Percentiles rank a stretch among this genome's conserved stretches.
These are phyloP conservation scores for Diddensiella caesifluorescens DNA, from an alignment of 805 yeast genomes.

Conservation along the genomic window DNA sequence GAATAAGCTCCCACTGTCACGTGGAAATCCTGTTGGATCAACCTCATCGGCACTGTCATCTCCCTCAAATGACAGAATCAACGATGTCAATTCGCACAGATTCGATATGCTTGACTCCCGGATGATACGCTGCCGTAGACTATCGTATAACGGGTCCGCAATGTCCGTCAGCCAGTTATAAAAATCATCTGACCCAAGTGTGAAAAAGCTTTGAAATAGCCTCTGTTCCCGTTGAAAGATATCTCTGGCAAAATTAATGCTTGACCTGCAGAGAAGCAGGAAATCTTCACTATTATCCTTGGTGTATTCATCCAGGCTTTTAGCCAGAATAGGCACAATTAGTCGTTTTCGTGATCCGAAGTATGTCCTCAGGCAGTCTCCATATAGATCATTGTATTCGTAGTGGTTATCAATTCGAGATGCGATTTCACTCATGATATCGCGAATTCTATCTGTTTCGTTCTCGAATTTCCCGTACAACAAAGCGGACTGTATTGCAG, in stretches of 20 bases:
- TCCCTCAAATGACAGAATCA: slow-evolving; percentile 48
- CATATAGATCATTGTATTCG: slow-evolving; percentile 61
- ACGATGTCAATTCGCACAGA: slow-evolving; percentile 69
- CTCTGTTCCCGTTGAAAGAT: slow-evolving; percentile 56
- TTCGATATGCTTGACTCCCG: slow-evolving; percentile 63
- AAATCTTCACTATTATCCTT: slow-evolving; percentile 35
- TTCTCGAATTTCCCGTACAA: slow-evolving; percentile 58
- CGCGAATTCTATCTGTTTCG: slow-evolving; percentile 37
- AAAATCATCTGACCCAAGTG: slow-evolving; percentile 33
- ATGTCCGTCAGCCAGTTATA: slow-evolving; percentile 57
- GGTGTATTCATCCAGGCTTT: slow-evolving; percentile 33
- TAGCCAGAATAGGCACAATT: slow-evolving; percentile 39
- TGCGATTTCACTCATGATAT: slow-evolving; percentile 36
- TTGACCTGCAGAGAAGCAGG: slow-evolving; percentile 57
- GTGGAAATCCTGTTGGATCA: too few relatives aligned
- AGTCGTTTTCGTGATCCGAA: slow-evolving; percentile 52
- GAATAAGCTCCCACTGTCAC: slow-evolving; percentile 42
- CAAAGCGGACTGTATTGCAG: slow-evolving; percentile 55
- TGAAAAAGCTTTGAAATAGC: slow-evolving; percentile 46
- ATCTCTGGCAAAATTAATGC: slow-evolving; percentile 54
- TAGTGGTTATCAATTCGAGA: slow-evolving; percentile 36
- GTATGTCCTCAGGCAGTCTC: slow-evolving; percentile 62
- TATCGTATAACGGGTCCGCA: slow-evolving; percentile 74
- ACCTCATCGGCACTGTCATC: slow-evolving; percentile 16
- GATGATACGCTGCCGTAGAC: slow-evolving; percentile 57